phyloP scores from a whole-genome alignment of 768 basidiomycete species.

The Lactifluus piperatus region DNA sequence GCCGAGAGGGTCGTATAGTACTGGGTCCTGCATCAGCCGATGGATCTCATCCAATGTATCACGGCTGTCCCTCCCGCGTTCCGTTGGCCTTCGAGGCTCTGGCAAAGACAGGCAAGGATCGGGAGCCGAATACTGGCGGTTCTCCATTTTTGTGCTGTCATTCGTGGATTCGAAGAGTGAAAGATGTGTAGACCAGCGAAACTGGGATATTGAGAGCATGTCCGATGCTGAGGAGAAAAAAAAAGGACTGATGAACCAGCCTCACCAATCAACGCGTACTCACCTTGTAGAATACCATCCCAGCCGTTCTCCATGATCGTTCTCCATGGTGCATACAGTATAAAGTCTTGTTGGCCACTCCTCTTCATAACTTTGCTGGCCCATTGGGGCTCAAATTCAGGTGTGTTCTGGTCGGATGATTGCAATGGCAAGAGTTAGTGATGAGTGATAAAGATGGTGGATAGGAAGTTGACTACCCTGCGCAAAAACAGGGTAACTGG shows the following conservation, averaged over 20 bases:
- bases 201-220: not conserved
- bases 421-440: slow-evolving; percentile 41
- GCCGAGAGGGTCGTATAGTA: slow-evolving; percentile 68
- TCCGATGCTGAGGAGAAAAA: not conserved
- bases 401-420: slow-evolving; percentile 6
- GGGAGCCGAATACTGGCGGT: not conserved
- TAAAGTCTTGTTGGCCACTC: not conserved
- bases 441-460: slow-evolving; percentile 59
- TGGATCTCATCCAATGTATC: slow-evolving; percentile 44
- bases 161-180: not conserved
- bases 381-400: not conserved
- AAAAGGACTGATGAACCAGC: not conserved
- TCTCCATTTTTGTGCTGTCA: not conserved
- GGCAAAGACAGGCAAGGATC: not conserved
- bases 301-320: not conserved
- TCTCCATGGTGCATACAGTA: not conserved
- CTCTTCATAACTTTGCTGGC: not conserved
- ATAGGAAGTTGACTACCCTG: slow-evolving; percentile 58
- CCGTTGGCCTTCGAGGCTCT: not conserved
- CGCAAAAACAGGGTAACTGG: slow-evolving; percentile 54
- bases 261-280: not conserved
- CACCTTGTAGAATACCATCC: slow-evolving; percentile 4
- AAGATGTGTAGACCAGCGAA: slow-evolving; percentile 8
- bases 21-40: slow-evolving; percentile 64
- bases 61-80: not conserved